phyloP scores from a whole-genome alignment of 2,329 filamentous ascomycete genomes.

The Colletotrichum sublineola region DNA sequence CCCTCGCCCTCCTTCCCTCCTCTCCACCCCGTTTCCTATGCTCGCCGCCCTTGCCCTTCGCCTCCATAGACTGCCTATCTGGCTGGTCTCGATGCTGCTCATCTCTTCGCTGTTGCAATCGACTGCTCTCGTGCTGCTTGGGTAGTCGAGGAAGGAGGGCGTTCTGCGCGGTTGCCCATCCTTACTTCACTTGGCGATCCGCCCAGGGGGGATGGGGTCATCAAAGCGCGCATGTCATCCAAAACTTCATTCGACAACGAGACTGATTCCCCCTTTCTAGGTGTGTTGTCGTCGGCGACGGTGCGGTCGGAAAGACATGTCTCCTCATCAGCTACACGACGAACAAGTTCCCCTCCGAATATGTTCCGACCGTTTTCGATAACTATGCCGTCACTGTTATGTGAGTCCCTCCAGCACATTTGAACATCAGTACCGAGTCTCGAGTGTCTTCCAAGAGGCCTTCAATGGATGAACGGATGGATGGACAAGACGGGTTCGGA shows the following conservation, averaged over 20 bases:
- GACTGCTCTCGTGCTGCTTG: conserved; percentile 2
- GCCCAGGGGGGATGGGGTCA: background rate
- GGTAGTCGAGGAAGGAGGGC: background rate
- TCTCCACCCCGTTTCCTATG: conserved; percentile 30
- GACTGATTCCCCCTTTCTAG: conserved; percentile 60
- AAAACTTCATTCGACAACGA: conserved; percentile 7
- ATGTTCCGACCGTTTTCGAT: conserved; percentile 98
- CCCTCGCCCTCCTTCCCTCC: conserved; percentile 37
- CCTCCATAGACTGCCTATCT: conserved; percentile 1
- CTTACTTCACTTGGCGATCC: conserved; percentile 9
- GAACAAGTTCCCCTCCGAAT: conserved; percentile 99
- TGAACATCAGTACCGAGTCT: conserved; percentile 12
- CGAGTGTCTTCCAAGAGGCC: background rate
- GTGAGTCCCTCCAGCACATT: conserved; percentile 70
- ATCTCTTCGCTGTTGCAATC: background rate
- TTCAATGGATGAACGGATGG: conserved; percentile 3
- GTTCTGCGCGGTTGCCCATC: background rate
- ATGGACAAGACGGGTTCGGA: background rate
- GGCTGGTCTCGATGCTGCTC: background rate
- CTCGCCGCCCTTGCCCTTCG: conserved; percentile 39
- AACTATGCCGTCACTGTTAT: conserved; percentile 99
- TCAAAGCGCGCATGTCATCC: conserved; percentile 40
- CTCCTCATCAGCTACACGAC: conserved; percentile 99
- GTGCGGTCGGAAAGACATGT: conserved; percentile 99
- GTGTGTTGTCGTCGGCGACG: conserved; percentile 98